phyloP scores from a whole-genome alignment of 306 rosid species.

The Corylus heterophylla region DNA sequence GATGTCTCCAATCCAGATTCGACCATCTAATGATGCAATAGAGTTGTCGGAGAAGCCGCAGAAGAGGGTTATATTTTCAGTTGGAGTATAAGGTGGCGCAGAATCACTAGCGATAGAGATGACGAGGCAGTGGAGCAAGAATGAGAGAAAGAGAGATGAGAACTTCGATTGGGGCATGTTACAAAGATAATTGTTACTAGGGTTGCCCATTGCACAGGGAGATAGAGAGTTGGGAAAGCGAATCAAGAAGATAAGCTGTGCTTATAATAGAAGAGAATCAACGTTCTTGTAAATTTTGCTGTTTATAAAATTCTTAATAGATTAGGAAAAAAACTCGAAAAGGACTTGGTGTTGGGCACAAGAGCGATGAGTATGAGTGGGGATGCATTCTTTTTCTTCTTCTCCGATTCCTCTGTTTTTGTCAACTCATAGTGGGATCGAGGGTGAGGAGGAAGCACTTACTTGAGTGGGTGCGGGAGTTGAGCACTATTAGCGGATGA shows the following conservation, averaged over 20 bases:
- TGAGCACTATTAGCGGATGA: not conserved
- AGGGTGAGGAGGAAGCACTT: not conserved
- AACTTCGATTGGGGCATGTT: not conserved
- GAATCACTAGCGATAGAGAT: not conserved
- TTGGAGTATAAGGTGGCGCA: not conserved
- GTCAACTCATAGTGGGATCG: not conserved
- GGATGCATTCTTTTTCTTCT: not conserved
- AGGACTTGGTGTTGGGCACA: no score
- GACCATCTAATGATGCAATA: fast-evolving
- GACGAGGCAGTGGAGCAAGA: not conserved
- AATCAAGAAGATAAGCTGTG: not conserved
- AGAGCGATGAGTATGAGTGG: not conserved
- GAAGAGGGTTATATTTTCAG: not conserved
- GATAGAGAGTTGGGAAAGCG: not conserved
- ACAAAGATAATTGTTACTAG: no score
- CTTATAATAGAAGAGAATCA: no score
- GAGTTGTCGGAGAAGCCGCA: not conserved
- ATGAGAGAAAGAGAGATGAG: not conserved
- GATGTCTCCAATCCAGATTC: not conserved
- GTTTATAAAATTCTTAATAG: no score
- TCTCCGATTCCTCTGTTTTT: not conserved
- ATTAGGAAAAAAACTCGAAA: no score
- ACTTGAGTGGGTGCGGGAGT: not conserved
- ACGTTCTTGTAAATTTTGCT: no score
- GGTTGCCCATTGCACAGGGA: no score